A percentile compares a stretch with the other conserved stretches of the same genome.
Conservation (phyloP, 139 green algal genomes). For the Picochlorum sp. region DNA sequence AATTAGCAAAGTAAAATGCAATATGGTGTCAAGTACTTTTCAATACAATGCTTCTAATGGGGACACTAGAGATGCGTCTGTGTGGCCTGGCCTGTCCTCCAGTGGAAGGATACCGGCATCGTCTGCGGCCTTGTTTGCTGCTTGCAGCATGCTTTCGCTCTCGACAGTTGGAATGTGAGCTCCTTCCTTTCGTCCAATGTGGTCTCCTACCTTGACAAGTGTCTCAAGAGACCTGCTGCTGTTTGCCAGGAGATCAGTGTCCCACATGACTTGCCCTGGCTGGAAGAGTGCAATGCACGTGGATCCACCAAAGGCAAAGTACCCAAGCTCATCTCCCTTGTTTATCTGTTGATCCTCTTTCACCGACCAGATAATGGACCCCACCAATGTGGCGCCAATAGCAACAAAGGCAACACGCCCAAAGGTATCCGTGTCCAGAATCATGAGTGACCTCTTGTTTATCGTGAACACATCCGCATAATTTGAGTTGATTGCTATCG, state of each 20-base stretch:
- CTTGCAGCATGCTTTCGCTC: too few species aligned
- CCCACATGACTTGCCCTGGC: slow-evolving; percentile 16
- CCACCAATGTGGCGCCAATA: slow-evolving; percentile 37
- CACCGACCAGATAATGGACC: slow-evolving; percentile 26
- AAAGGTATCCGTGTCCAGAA: slow-evolving; percentile 19
- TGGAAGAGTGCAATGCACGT: slow-evolving; percentile 35
- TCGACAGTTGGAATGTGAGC: too few species aligned
- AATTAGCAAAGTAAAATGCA: too few species aligned
- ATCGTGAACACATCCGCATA: slow-evolving; percentile 36
- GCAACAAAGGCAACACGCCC: slow-evolving; percentile 34
- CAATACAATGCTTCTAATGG: background rate
- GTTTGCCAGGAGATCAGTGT: slow-evolving; percentile 30
- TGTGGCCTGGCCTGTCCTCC: background rate
- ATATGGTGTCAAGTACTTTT: slow-evolving; percentile 2
- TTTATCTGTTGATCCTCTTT: slow-evolving; percentile 6
- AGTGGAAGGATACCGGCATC: background rate
- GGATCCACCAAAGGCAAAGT: slow-evolving; percentile 46
- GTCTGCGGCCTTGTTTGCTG: background rate
- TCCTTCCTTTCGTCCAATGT: slow-evolving; percentile 11
- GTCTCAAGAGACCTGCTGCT: slow-evolving; percentile 33
- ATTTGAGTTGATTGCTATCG: slow-evolving; percentile 33
- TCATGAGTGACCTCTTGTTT: slow-evolving; percentile 40
- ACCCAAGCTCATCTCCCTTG: slow-evolving; percentile 43
- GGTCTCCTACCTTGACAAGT: slow-evolving; percentile 37
- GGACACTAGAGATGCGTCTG: too few species aligned